These are phyloP conservation scores for Spathaspora arborariae DNA, from an alignment of 805 yeast genomes.

Conservation along the genomic window DNA sequence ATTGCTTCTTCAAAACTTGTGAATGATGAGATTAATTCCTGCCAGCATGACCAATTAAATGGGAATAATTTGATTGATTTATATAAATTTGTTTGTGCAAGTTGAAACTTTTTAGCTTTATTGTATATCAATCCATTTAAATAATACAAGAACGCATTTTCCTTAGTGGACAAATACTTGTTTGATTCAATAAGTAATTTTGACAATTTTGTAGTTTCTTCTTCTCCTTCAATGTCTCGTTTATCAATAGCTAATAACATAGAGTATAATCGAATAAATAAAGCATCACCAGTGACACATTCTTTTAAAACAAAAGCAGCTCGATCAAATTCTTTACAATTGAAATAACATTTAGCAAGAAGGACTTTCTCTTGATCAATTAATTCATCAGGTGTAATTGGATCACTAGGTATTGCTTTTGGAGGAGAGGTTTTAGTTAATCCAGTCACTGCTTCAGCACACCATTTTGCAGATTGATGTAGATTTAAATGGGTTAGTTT, in stretches of 20 bases:
- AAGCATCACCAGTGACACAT: constrained; percentile 47
- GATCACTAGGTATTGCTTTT: constrained; percentile 10
- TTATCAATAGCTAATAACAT: constrained; percentile 75
- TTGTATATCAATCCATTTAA: constrained; percentile 65
- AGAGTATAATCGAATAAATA: constrained; percentile 67
- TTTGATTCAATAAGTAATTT: constrained; percentile 41
- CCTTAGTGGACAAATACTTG: constrained; percentile 25
- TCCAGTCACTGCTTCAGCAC: constrained; percentile 74
- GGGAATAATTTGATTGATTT: constrained; percentile 68
- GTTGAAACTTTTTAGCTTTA: constrained; percentile 54
- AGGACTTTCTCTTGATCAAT: constrained; percentile 43
- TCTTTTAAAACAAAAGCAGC: constrained; percentile 57
- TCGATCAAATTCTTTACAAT: constrained; percentile 80
- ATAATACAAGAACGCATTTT: constrained; percentile 62
- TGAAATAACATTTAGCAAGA: constrained; percentile 72
- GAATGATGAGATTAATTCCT: constrained; percentile 64
- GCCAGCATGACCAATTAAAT: constrained; percentile 93
- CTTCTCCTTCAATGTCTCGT: constrained; percentile 64
- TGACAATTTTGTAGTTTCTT: constrained; percentile 15
- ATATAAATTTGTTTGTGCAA: constrained; percentile 60
- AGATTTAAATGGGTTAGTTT: constrained; percentile 56
- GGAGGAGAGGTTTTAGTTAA: constrained; percentile 24
- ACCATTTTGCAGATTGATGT: constrained; percentile 76
- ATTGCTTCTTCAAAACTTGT: constrained; percentile 59
- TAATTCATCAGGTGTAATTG: constrained; percentile 25